Percentiles rank a stretch among this genome's conserved stretches.
Evolutionary conservation across 441 rosid species (phyloP).

Genomic region (Mallotus japonicus): DNA sequence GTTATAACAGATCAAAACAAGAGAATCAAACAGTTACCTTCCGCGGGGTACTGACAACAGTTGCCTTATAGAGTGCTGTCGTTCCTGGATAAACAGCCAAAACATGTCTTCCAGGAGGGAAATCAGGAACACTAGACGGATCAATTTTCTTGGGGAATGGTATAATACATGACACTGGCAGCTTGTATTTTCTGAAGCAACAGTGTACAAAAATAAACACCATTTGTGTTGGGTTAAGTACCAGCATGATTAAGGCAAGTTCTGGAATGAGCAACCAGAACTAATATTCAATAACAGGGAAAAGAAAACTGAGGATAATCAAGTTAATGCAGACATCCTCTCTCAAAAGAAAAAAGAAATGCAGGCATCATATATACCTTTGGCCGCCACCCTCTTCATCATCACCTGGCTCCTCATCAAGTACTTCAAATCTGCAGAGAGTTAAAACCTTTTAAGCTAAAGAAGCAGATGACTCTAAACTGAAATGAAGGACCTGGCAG

Average conservation of each 20-base stretch:
- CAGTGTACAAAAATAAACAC: constrained; percentile 1
- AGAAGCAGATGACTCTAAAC: not conserved
- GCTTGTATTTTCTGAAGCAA: constrained; percentile 72
- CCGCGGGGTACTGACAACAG: constrained; percentile 69
- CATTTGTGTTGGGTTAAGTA: not conserved
- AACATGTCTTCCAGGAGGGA: constrained; percentile 62
- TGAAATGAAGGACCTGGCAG: not conserved
- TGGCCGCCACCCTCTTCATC: constrained; percentile 83
- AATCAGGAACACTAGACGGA: constrained; percentile 57
- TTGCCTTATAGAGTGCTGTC: constrained; percentile 93
- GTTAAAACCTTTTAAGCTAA: constrained; percentile 2
- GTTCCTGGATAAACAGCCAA: constrained; percentile 99
- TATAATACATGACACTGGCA: constrained; percentile 67
- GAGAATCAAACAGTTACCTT: constrained; percentile 43
- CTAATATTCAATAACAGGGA: not conserved
- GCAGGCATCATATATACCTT: constrained; percentile 41
- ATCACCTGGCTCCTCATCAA: constrained; percentile 95
- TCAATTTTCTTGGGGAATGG: constrained; percentile 88
- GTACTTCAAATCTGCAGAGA: constrained; percentile 72
- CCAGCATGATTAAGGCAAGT: not conserved
- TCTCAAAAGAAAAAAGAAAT: not conserved
- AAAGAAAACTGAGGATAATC: not conserved
- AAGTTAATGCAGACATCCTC: not conserved
- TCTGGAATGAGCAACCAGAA: not conserved
- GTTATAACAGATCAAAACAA: not conserved